A percentile compares a stretch with the other conserved stretches of the same genome.
phyloP scores from a whole-genome alignment of 2,329 filamentous ascomycete species.

The Arthroderma sp. region DNA sequence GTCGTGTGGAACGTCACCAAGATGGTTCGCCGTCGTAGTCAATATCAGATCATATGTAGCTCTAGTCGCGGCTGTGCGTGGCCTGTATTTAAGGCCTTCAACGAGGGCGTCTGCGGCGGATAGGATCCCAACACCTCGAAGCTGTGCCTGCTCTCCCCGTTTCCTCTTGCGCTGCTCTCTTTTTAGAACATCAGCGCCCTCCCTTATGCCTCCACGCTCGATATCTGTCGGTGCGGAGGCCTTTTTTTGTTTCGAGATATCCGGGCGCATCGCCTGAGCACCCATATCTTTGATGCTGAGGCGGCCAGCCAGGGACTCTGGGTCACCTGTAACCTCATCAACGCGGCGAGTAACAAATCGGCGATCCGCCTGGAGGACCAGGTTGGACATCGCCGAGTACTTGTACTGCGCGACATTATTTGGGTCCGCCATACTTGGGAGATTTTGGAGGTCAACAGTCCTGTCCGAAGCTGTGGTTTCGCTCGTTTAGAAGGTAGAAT shows the following conservation, averaged over 20 bases:
- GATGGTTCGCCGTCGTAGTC: constrained; percentile 72
- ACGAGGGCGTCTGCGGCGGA: constrained; percentile 76
- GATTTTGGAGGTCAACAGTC: neutral
- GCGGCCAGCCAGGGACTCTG: constrained; percentile 88
- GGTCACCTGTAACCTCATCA: constrained; percentile 93
- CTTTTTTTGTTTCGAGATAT: constrained; percentile 71
- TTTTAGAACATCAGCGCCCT: constrained; percentile 72
- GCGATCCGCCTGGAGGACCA: constrained; percentile 99
- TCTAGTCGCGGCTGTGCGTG: constrained; percentile 78
- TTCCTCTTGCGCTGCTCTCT: constrained; percentile 81
- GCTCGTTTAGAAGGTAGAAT: neutral
- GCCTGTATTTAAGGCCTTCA: constrained; percentile 83
- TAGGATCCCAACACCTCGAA: constrained; percentile 63
- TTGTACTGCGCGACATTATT: constrained; percentile 91
- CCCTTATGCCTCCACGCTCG: constrained; percentile 61
- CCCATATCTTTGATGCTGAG: constrained; percentile 95
- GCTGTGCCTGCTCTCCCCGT: constrained; percentile 56
- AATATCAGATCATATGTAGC: constrained; percentile 91
- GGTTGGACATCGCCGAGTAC: constrained; percentile 99
- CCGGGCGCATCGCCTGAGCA: constrained; percentile 63
- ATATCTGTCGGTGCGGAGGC: constrained; percentile 54
- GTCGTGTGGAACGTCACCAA: constrained; percentile 87
- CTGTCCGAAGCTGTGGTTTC: neutral
- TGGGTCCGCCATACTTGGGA: constrained; percentile 52
- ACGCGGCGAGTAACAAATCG: constrained; percentile 84